Percentiles rank a stretch among this genome's conserved stretches.
These are phyloP conservation scores for Thalassia testudinum DNA, from an alignment of 116 monocot genomes.

Conservation along the genomic window DNA sequence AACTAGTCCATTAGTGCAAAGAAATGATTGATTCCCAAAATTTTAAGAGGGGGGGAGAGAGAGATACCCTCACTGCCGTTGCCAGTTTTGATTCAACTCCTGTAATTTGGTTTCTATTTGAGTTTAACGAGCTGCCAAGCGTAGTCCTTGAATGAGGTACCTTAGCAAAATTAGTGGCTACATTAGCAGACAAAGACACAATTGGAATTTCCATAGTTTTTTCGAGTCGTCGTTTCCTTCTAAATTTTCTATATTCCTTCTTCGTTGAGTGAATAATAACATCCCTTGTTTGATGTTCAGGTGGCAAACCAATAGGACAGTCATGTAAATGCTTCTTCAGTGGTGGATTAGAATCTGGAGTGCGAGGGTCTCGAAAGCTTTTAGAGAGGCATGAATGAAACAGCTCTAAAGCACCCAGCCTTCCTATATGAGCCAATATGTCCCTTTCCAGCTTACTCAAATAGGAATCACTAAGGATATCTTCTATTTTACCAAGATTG, in stretches of 20 bases:
- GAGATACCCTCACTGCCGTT: slow-evolving; percentile 49
- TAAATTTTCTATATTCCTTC: slow-evolving; percentile 40
- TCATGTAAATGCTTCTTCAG: slow-evolving; percentile 7
- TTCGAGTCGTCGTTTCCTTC: slow-evolving; percentile 25
- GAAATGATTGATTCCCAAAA: not conserved
- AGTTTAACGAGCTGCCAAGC: not conserved
- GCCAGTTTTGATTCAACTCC: slow-evolving; percentile 50
- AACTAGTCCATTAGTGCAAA: not conserved
- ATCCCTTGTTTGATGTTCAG: not conserved
- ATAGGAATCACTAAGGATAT: slow-evolving; percentile 24
- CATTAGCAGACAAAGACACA: slow-evolving; percentile 1
- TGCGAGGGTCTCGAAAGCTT: slow-evolving; percentile 11
- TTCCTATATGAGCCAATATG: slow-evolving; percentile 45
- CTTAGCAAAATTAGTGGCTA: slow-evolving; percentile 2
- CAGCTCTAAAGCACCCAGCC: slow-evolving; percentile 55
- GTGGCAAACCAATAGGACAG: not conserved
- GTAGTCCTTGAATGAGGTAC: not conserved
- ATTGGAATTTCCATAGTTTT: slow-evolving; percentile 2
- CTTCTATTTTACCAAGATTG: slow-evolving; percentile 38
- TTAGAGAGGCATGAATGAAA: slow-evolving; percentile 48
- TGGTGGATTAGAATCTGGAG: slow-evolving; percentile 6
- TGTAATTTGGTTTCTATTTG: slow-evolving; percentile 5
- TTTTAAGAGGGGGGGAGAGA: not conserved
- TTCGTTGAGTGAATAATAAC: slow-evolving; percentile 24
- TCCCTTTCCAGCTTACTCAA: slow-evolving; percentile 39